Evolutionary conservation across 2,329 filamentous ascomycete genomes (phyloP).

Genomic region (Xylaria digitata): DNA sequence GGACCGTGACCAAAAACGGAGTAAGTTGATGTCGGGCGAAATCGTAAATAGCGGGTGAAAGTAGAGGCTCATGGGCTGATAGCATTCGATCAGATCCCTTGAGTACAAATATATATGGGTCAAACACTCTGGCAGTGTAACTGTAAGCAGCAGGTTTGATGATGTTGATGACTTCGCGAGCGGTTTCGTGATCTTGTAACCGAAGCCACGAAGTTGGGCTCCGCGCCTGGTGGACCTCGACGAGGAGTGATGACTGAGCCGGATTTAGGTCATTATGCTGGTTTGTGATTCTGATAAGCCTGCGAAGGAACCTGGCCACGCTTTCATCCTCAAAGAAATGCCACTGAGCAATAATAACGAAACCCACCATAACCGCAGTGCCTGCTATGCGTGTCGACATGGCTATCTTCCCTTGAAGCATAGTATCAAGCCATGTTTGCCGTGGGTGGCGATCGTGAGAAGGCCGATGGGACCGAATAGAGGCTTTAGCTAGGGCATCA

Average conservation of each 20-base stretch:
- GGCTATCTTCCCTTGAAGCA: constrained; percentile 73
- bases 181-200: constrained; percentile 82
- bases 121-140: constrained; percentile 79
- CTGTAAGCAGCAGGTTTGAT: constrained; percentile 77
- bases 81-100: constrained; percentile 75
- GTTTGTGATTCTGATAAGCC: constrained; percentile 50
- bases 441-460: constrained; percentile 47
- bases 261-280: constrained; percentile 44
- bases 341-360: constrained; percentile 79
- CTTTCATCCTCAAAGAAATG: constrained; percentile 77
- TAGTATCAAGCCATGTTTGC: constrained; percentile 68
- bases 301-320: constrained; percentile 52
- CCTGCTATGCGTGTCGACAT: constrained; percentile 80
- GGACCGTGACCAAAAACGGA: constrained; percentile 70
- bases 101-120: constrained; percentile 78
- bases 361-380: constrained; percentile 76
- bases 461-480: constrained; percentile 53
- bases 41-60: constrained; percentile 72
- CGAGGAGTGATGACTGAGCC: constrained; percentile 58
- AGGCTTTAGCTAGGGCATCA: constrained; percentile 73
- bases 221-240: constrained; percentile 77
- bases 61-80: constrained; percentile 59
- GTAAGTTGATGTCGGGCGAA: constrained; percentile 70
- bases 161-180: constrained; percentile 79
- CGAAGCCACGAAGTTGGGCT: constrained; percentile 82